Conservation (phyloP, 257 asterid genomes). For the Salvia rosmarinus region DNA sequence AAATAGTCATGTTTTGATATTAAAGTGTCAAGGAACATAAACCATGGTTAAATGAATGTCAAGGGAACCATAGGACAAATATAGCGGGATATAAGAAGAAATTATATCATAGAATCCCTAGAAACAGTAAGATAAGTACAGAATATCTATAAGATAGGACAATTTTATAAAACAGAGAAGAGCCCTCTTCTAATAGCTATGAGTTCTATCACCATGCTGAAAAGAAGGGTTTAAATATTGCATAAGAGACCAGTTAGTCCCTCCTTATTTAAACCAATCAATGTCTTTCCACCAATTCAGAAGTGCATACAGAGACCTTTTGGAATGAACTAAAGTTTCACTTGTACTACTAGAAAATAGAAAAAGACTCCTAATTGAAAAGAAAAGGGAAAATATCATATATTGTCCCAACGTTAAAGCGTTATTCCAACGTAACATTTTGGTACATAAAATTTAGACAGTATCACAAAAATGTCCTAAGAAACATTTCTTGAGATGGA, state of each 20-base stretch:
- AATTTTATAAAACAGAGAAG: background rate
- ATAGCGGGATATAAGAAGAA: too few relatives aligned
- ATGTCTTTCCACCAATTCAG: background rate
- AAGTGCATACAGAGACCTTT: background rate
- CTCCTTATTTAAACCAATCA: background rate
- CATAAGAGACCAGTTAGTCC: background rate
- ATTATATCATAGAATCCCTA: too few relatives aligned
- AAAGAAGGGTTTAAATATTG: background rate
- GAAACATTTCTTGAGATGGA: too few relatives aligned
- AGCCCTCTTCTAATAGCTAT: background rate
- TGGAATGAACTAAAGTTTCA: background rate
- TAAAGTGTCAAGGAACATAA: too few relatives aligned
- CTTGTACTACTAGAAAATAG: background rate
- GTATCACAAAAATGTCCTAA: too few relatives aligned
- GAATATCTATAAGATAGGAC: too few relatives aligned
- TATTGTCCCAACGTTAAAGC: too few relatives aligned
- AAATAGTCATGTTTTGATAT: too few relatives aligned
- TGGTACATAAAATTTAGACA: too few relatives aligned
- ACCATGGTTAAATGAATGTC: too few relatives aligned
- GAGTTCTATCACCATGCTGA: background rate
- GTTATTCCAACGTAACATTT: too few relatives aligned
- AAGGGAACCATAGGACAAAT: too few relatives aligned
- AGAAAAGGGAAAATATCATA: background rate
- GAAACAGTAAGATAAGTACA: background rate
- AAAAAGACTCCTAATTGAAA: background rate